A percentile compares a stretch with the other conserved stretches of the same genome.
phyloP scores from a whole-genome alignment of 495 filamentous ascomycete genomes.

The Podospora didyma region DNA sequence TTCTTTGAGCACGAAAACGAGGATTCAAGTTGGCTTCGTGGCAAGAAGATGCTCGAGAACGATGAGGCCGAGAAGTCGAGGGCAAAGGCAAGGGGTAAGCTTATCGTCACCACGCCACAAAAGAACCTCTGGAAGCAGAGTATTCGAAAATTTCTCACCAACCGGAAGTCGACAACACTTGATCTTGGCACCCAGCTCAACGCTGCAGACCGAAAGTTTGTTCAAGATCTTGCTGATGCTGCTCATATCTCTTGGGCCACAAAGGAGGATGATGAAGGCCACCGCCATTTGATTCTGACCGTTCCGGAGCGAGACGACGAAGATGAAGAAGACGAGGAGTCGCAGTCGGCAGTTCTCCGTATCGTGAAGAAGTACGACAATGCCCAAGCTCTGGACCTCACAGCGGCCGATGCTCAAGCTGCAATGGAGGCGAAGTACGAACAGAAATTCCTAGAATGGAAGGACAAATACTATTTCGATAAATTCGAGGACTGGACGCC shows the following conservation, averaged over 20 bases:
- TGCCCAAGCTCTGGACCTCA: slow-evolving; percentile 78
- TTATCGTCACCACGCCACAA: slow-evolving; percentile 77
- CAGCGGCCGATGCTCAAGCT: slow-evolving; percentile 69
- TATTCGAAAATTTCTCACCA: slow-evolving; percentile 76
- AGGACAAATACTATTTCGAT: slow-evolving; percentile 82
- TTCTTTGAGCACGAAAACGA: slow-evolving; percentile 87
- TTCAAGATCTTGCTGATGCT: slow-evolving; percentile 79
- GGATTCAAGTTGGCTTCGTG: slow-evolving; percentile 87
- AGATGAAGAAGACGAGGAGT: slow-evolving; percentile 76
- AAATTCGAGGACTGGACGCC: slow-evolving; percentile 85
- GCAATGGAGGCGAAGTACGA: slow-evolving; percentile 80
- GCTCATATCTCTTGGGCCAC: slow-evolving; percentile 81
- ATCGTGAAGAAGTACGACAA: slow-evolving; percentile 87
- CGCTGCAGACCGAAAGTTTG: slow-evolving; percentile 86
- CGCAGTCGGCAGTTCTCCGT: slow-evolving; percentile 73
- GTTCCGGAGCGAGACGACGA: slow-evolving; percentile 49
- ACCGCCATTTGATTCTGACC: slow-evolving; percentile 72
- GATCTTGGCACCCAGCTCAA: slow-evolving; percentile 72
- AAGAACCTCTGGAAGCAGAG: slow-evolving; percentile 70
- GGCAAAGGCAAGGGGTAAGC: slow-evolving; percentile 55
- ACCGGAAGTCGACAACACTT: slow-evolving; percentile 49
- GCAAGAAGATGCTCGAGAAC: slow-evolving; percentile 61
- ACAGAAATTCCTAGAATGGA: slow-evolving; percentile 84
- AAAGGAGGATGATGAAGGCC: slow-evolving; percentile 69
- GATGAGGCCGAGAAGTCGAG: slow-evolving; percentile 47